Conservation (phyloP, 2,329 filamentous ascomycete genomes). For the Xylariaceae sp. region DNA sequence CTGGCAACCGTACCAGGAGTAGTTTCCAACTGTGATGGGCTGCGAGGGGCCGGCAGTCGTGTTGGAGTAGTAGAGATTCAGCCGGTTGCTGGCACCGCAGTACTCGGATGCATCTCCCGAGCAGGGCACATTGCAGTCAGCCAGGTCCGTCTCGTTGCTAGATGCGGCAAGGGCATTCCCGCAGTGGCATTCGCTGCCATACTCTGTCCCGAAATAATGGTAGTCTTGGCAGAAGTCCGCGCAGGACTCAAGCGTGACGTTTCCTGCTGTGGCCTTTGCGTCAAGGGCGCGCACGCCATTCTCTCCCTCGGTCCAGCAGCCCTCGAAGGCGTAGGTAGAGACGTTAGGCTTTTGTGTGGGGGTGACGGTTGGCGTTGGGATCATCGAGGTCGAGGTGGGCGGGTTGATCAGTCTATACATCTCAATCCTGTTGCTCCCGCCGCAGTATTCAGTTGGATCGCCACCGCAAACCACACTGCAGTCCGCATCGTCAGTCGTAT, state of each 20-base stretch:
- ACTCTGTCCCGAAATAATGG: constrained; percentile 30
- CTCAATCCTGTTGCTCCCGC: constrained; percentile 47
- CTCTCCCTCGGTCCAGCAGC: constrained; percentile 51
- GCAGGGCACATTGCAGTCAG: constrained; percentile 37
- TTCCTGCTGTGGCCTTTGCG: constrained; percentile 30
- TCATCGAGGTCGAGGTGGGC: constrained; percentile 22
- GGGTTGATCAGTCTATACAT: constrained; percentile 42
- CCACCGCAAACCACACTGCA: constrained; percentile 50
- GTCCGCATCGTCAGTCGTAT: constrained; percentile 41
- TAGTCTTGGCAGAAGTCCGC: constrained; percentile 38
- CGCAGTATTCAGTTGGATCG: constrained; percentile 47
- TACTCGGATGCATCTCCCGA: constrained; percentile 33
- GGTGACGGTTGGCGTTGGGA: constrained; percentile 26
- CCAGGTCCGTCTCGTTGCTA: constrained; percentile 21
- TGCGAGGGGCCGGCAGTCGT: constrained; percentile 29
- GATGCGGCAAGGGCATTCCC: constrained; percentile 36
- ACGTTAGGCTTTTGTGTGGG: constrained; percentile 42
- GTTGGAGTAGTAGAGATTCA: constrained; percentile 35
- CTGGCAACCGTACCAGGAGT: constrained; percentile 30
- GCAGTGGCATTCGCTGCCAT: constrained; percentile 46
- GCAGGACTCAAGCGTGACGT: constrained; percentile 49
- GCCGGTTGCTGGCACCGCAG: constrained; percentile 36
- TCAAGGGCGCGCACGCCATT: constrained; percentile 45
- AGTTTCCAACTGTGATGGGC: constrained; percentile 29
- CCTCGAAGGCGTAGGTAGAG: constrained; percentile 44